Evolutionary conservation across 202 grass and related monocot genomes (phyloP).

Genomic region (Dendrocalamus latiflorus): DNA sequence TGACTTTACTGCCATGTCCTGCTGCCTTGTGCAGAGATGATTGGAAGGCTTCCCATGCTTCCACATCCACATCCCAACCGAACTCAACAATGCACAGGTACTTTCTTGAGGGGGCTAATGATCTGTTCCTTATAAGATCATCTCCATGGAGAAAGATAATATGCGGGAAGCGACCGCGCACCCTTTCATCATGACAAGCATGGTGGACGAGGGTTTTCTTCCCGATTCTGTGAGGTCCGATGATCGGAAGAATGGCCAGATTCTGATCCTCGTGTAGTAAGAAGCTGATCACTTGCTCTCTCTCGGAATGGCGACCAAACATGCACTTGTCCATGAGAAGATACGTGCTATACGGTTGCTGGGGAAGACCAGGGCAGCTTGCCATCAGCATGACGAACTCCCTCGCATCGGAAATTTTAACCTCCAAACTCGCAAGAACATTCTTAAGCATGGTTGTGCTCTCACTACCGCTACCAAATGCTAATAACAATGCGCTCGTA

Average conservation of each 20-base stretch:
- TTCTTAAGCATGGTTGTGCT: not conserved
- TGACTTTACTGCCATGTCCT: not conserved
- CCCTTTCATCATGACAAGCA: not conserved
- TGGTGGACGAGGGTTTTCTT: constrained; percentile 23
- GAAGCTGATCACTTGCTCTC: constrained; percentile 19
- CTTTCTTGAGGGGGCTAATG: not conserved
- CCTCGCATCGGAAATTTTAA: not conserved
- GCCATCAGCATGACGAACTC: constrained; percentile 26
- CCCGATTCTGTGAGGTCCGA: not conserved
- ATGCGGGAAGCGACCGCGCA: not conserved
- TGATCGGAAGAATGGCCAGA: not conserved
- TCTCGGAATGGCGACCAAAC: not conserved
- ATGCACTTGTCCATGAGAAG: constrained; percentile 13
- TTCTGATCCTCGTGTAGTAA: not conserved
- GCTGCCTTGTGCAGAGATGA: not conserved
- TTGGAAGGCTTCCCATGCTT: not conserved
- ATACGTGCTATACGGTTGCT: not conserved
- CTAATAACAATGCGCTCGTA: not conserved
- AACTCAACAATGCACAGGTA: not conserved
- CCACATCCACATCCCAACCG: not conserved
- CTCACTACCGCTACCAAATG: not conserved
- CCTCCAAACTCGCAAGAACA: constrained; percentile 15
- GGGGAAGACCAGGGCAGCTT: not conserved
- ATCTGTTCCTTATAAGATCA: not conserved
- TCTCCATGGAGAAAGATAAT: not conserved